Percentiles rank a stretch among this genome's conserved stretches.
Conservation (phyloP, 139 green algal species). For the Prasinococcaceae sp. region DNA sequence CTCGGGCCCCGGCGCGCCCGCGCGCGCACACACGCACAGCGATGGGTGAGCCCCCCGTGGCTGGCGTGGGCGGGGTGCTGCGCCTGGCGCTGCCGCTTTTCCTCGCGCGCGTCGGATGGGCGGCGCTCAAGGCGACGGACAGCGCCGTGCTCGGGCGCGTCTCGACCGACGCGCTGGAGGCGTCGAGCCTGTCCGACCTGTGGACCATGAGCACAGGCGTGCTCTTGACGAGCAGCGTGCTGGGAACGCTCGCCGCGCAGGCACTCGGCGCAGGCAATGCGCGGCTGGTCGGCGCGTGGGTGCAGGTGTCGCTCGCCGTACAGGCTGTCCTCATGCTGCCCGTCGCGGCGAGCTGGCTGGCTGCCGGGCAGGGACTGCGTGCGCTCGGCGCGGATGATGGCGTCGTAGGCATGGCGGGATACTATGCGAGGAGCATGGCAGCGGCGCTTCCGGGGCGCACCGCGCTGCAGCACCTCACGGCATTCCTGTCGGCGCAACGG, state of each 20-base stretch:
- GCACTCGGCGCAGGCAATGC: neutral
- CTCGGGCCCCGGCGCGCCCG: too few relatives aligned
- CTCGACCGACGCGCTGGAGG: neutral
- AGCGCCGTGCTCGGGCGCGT: neutral
- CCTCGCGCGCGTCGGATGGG: neutral
- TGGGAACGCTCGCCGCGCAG: neutral
- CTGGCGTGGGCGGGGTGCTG: too few relatives aligned
- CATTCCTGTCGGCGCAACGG: neutral
- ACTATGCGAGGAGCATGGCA: neutral
- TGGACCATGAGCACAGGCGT: conserved; percentile 1
- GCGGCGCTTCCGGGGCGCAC: neutral
- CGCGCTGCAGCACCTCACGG: neutral
- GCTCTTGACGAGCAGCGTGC: neutral
- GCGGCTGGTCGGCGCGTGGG: neutral
- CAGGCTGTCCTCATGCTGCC: neutral
- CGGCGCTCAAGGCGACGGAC: neutral
- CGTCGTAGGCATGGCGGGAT: neutral
- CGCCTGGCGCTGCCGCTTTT: too few relatives aligned
- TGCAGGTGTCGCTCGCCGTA: neutral
- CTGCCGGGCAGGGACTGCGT: neutral
- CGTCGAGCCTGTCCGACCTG: neutral
- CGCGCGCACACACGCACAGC: too few relatives aligned
- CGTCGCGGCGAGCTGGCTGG: neutral
- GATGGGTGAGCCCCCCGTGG: too few relatives aligned
- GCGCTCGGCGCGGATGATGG: neutral